Percentiles rank a stretch among this genome's conserved stretches.
These are phyloP conservation scores for Colletotrichum higginsianum DNA, from an alignment of 2,329 filamentous ascomycete species.

Conservation along the genomic window DNA sequence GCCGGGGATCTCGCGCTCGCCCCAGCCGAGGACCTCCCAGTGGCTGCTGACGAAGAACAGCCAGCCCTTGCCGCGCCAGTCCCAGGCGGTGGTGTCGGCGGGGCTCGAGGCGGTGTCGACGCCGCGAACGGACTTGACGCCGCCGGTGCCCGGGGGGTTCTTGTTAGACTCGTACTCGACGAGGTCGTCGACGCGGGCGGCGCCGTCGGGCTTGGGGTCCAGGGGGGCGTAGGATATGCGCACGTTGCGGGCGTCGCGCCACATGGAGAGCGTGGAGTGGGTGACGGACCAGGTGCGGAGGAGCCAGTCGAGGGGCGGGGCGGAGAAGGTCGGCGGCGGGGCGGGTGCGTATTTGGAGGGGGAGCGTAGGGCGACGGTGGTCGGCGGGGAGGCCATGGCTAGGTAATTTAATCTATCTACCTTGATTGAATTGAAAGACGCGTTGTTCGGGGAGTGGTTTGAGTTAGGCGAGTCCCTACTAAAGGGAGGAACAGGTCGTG, in stretches of 20 bases:
- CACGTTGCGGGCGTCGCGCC: constrained; percentile 85
- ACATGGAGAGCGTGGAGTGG: constrained; percentile 84
- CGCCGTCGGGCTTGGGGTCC: constrained; percentile 54
- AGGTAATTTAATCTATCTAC: too few species aligned
- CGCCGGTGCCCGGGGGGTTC: constrained; percentile 54
- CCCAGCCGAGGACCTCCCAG: constrained; percentile 88
- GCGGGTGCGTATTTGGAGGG: constrained; percentile 65
- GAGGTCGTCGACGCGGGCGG: constrained; percentile 75
- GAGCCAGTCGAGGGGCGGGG: constrained; percentile 72
- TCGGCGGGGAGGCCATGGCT: constrained; percentile 39
- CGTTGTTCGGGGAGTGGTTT: neutral
- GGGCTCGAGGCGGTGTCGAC: constrained; percentile 67
- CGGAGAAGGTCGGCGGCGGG: constrained; percentile 48
- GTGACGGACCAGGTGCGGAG: constrained; percentile 80
- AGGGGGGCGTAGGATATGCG: constrained; percentile 81
- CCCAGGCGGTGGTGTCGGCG: constrained; percentile 66
- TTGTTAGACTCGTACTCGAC: constrained; percentile 77
- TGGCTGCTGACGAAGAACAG: constrained; percentile 80
- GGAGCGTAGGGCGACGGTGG: constrained; percentile 42
- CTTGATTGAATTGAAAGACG: too few species aligned
- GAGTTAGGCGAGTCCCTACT: neutral
- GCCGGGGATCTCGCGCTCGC: constrained; percentile 63
- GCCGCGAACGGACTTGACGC: constrained; percentile 74
- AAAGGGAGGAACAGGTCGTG: neutral
- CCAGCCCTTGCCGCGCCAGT: constrained; percentile 85